Conservation (phyloP, 257 asterid species). For the Gardenia jasminoides region DNA sequence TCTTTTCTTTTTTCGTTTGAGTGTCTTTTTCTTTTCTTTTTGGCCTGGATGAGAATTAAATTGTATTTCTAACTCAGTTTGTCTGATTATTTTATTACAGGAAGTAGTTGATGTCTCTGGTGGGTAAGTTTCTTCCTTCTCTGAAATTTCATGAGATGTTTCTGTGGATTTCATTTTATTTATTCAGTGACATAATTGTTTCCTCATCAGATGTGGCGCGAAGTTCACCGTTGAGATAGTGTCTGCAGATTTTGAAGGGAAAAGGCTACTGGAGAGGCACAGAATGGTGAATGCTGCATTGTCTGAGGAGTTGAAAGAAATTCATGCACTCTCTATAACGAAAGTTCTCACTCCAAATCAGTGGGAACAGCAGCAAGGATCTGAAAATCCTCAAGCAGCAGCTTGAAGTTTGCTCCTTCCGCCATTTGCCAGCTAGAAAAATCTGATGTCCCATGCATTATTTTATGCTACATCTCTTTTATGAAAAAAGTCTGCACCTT, state of each 20-base stretch:
- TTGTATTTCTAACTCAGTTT: conserved; percentile 1
- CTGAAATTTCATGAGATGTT: neutral
- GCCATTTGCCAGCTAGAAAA: neutral
- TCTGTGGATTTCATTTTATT: conserved; percentile 3
- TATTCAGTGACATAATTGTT: neutral
- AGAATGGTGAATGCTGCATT: conserved; percentile 74
- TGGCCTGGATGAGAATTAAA: no score
- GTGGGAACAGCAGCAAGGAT: conserved; percentile 64
- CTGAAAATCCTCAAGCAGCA: conserved; percentile 50
- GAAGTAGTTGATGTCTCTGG: conserved; percentile 82
- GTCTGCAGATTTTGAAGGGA: conserved; percentile 75
- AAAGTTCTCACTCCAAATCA: conserved; percentile 77
- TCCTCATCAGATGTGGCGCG: conserved; percentile 71
- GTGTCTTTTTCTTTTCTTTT: neutral
- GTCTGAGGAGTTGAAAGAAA: conserved; percentile 72
- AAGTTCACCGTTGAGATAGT: conserved; percentile 69
- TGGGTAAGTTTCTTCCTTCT: conserved; percentile 52
- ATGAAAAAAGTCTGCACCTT: neutral
- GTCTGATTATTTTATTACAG: conserved; percentile 32
- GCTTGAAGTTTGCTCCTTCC: conserved; percentile 26
- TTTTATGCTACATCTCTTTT: neutral
- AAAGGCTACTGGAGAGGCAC: conserved; percentile 88
- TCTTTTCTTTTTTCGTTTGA: no score
- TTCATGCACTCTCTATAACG: conserved; percentile 86
- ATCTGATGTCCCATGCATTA: neutral